Evolutionary conservation across 2,329 filamentous ascomycete species (phyloP).

Genomic region (Aureobasidium leucospermi): DNA sequence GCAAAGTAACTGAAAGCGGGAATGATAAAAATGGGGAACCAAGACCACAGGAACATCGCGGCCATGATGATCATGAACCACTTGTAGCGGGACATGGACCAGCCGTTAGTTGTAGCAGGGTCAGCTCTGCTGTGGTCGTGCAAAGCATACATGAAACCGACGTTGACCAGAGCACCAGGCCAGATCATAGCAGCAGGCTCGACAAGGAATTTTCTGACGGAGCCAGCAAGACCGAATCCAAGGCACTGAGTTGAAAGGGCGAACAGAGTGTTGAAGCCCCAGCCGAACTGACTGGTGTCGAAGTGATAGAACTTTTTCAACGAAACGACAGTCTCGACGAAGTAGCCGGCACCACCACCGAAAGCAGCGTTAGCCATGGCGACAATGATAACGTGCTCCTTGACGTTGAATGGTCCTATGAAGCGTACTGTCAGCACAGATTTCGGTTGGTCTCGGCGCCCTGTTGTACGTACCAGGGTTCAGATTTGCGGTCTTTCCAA

Average conservation of each 20-base stretch:
- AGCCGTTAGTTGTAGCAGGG: slow-evolving; percentile 58
- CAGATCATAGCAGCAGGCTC: slow-evolving; percentile 85
- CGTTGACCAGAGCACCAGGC: slow-evolving; percentile 80
- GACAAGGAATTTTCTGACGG: slow-evolving; percentile 73
- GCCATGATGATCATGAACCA: slow-evolving; percentile 73
- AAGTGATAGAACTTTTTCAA: slow-evolving; percentile 69
- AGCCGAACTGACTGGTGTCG: slow-evolving; percentile 49
- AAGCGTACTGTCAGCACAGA: no score
- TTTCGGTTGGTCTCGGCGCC: no score
- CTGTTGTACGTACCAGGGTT: slow-evolving; percentile 29
- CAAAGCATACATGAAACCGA: slow-evolving; percentile 68
- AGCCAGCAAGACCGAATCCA: slow-evolving; percentile 77
- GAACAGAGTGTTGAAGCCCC: slow-evolving; percentile 75
- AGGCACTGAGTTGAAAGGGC: slow-evolving; percentile 81
- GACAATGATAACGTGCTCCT: slow-evolving; percentile 24
- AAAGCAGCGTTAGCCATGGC: slow-evolving; percentile 47
- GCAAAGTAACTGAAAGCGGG: slow-evolving; percentile 85
- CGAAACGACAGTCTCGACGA: slow-evolving; percentile 22
- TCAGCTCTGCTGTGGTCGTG: slow-evolving; percentile 66
- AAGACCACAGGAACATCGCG: slow-evolving; percentile 70
- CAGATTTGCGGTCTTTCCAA: slow-evolving; percentile 47
- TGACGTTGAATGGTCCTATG: slow-evolving; percentile 35
- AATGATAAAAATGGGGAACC: slow-evolving; percentile 72
- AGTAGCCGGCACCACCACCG: slow-evolving; percentile 29
- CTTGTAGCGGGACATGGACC: slow-evolving; percentile 73